phyloP scores from a whole-genome alignment of 2,329 filamentous ascomycete species.

The Apiospora rasikravindrae region DNA sequence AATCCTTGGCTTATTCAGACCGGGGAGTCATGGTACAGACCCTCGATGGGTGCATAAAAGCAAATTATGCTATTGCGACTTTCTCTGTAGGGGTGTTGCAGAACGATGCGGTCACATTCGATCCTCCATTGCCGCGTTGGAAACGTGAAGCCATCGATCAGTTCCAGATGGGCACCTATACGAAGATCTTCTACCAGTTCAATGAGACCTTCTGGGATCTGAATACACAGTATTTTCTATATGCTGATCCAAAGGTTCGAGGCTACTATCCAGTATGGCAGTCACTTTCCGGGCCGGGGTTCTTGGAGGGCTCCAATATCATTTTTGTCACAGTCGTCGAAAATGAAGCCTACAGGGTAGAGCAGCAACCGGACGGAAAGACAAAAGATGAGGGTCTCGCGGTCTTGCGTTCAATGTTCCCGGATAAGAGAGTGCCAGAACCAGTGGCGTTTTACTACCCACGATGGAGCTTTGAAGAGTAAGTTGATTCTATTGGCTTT shows the following conservation, averaged over 20 bases:
- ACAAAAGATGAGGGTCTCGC: slow-evolving; percentile 62
- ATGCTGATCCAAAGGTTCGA: slow-evolving; percentile 47
- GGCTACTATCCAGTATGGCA: slow-evolving; percentile 66
- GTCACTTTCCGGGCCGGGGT: slow-evolving; percentile 61
- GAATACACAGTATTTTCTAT: slow-evolving; percentile 50
- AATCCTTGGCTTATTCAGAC: slow-evolving; percentile 56
- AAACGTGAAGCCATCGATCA: slow-evolving; percentile 67
- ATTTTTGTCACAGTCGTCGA: slow-evolving; percentile 68
- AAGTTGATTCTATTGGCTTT: slow-evolving; percentile 20
- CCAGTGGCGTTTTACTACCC: slow-evolving; percentile 67
- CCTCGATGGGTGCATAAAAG: slow-evolving; percentile 45
- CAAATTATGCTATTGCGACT: slow-evolving; percentile 60
- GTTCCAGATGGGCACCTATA: slow-evolving; percentile 74
- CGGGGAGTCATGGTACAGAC: slow-evolving; percentile 58
- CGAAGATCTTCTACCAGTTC: slow-evolving; percentile 75
- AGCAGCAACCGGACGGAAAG: slow-evolving; percentile 62
- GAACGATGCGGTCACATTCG: slow-evolving; percentile 62
- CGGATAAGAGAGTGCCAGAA: slow-evolving; percentile 59
- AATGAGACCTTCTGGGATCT: slow-evolving; percentile 68
- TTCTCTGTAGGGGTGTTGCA: slow-evolving; percentile 74
- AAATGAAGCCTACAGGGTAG: slow-evolving; percentile 60
- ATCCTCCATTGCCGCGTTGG: slow-evolving; percentile 65
- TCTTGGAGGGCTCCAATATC: slow-evolving; percentile 66
- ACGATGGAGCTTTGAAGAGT: slow-evolving; percentile 53
- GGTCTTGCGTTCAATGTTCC: slow-evolving; percentile 67